Base-by-base conservation (phyloP, 768 basidiomycete genomes). In the Auricularia sp. region DNA sequence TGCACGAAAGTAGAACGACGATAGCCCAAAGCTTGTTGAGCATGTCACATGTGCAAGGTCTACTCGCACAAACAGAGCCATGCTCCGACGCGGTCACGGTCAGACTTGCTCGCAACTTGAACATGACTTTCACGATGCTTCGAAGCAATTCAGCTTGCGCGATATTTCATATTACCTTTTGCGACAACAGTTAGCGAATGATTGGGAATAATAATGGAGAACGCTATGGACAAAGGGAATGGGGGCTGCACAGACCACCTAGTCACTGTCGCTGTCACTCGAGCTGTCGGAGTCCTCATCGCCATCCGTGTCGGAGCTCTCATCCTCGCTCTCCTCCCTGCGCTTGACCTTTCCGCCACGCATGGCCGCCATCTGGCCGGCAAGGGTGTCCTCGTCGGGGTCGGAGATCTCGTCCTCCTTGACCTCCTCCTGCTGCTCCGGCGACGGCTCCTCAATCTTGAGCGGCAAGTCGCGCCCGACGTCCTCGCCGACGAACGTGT, bases 341-440 rank as follows among this genome's bases (percentile, higher is more conserved):
- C 85, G 88, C 82, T 93, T 97, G 66, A 96, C 92, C 21, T 83
- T 69, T 3, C 87, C 90, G 3, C 95, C 95, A 54, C 90, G 86
- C 92, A 99, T 93, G 54, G 87, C 86, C 4, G 95, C 94, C 92
- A 98, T 96, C 79, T 99, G 97, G 7, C 97, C 97, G 3, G 94
- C 97, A 62, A 98, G 78, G 33, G 89, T 84, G 75, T 98, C 97
- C 75, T 98, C 97, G 36, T 98, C 97, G 0, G 97, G 97, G 61
- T 98, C 97, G 0, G 94, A 97, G 68, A 98, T 99, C 66, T 97
- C 95, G 71, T 98, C 94, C 42, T 96, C 95, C 24, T 77, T 78
- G 35, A 77, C 82, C 64, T 88, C 88, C 5, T 86, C 86, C 0
- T 77, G 77, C 11, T 73, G 78, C 18, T 88, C 76, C 1, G 79